A percentile compares a stretch with the other conserved stretches of the same genome.
Evolutionary conservation across 2,329 filamentous ascomycete species (phyloP).

Genomic region (Cephalotrichum gorgonifer): DNA sequence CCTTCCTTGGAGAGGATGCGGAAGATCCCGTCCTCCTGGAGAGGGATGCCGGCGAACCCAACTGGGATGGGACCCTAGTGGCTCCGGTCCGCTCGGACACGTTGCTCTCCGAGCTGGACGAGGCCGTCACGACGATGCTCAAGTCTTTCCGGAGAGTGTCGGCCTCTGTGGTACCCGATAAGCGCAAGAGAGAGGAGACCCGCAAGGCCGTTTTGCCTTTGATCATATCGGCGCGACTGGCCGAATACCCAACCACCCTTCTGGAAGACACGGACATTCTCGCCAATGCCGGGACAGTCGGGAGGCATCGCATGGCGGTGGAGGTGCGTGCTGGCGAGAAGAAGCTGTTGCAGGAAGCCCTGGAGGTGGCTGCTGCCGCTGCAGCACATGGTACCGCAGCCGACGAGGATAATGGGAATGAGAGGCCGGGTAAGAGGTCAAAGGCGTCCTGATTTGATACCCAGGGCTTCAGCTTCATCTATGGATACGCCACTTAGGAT

Average conservation of each 20-base stretch:
- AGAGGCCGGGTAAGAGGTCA: slow-evolving; percentile 18
- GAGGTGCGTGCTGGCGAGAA: slow-evolving; percentile 65
- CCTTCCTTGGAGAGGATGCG: slow-evolving; percentile 42
- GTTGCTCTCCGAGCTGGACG: slow-evolving; percentile 39
- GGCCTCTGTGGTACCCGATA: slow-evolving; percentile 32
- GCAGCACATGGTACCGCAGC: slow-evolving; percentile 10
- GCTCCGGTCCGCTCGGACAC: slow-evolving; percentile 24
- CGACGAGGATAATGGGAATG: slow-evolving; percentile 16
- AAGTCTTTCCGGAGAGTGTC: slow-evolving; percentile 36
- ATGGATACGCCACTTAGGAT: neutral
- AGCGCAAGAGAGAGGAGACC: slow-evolving; percentile 37
- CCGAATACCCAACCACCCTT: slow-evolving; percentile 31
- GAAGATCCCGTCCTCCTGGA: slow-evolving; percentile 69
- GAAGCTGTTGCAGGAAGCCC: slow-evolving; percentile 47
- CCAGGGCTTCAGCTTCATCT: neutral
- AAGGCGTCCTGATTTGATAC: slow-evolving; percentile 9
- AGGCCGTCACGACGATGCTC: slow-evolving; percentile 39
- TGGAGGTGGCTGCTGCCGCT: slow-evolving; percentile 20
- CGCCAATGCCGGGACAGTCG: slow-evolving; percentile 17
- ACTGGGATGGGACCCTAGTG: slow-evolving; percentile 33
- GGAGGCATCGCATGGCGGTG: slow-evolving; percentile 47
- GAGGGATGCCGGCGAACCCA: slow-evolving; percentile 39
- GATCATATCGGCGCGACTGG: slow-evolving; percentile 25
- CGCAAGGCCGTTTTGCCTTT: slow-evolving; percentile 27
- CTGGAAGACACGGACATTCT: slow-evolving; percentile 26